Evolutionary conservation across 305 asterid genomes (phyloP), one percentile per base, ranked within the genome.

Genomic region (Solanum chacoense): DNA sequence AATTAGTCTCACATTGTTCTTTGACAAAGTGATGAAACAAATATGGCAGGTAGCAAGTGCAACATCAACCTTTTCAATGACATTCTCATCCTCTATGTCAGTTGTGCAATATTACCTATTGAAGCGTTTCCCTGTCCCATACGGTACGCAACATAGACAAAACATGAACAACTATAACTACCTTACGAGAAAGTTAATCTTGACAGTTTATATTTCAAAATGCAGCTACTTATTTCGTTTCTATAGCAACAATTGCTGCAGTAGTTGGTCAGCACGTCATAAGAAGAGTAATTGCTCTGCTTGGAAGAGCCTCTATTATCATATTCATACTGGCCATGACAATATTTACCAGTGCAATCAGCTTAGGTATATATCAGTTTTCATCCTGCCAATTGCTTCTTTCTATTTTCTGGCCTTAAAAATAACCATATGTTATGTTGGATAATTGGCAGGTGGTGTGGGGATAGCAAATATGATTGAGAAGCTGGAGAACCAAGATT

Each of bases 41-140:
- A 11, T 42, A 69, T 67, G 32, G 63, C 90, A 91, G 93, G 93
- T 91, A 38, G 93, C 93, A 79, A 91, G 92, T 73, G 93, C 93
- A 73, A 91, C 93, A 90, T 90, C 93, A 87, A 91, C 93, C 55
- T 91, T 91, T 28, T 86, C 92, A 79, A 91, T 91, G 93, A 83
- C 88, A 22, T 90, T 91, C 14, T 91, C 93, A 71, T 91, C 93
- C 63, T 90, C 93, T 55, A 90, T 91, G 92, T 91, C 93, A 45
- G 93, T 91, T 24, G 90, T 91, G 9, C 92, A 91, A 77, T 91
- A 90, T 75, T 91, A 91, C 74, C 86, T 91, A 11, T 88, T 91
- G 20, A 90, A 91, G 26, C 93, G 93, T 50, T 91, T 91, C 86
- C 93, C 93, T 1, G 90, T 89, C 22, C 93, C 93, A 50, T 91